Conservation (phyloP, 495 filamentous ascomycete species). For the Neurospora sp. region DNA sequence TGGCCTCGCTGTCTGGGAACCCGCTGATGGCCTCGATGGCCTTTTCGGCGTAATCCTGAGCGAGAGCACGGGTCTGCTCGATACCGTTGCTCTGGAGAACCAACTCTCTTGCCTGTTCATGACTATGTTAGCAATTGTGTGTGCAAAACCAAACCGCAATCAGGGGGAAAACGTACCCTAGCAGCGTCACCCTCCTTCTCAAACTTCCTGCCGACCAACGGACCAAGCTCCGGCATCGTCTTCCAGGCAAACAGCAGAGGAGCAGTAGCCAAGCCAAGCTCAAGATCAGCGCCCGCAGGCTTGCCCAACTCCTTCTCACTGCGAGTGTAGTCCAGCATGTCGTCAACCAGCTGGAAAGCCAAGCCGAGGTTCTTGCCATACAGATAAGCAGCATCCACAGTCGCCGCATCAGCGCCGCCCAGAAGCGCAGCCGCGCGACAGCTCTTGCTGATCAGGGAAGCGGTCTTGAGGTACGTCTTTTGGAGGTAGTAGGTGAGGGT, state of each 20-base stretch:
- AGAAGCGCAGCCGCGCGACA: constrained; percentile 85
- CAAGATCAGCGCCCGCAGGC: constrained; percentile 86
- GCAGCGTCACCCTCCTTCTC: constrained; percentile 69
- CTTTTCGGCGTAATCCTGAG: constrained; percentile 80
- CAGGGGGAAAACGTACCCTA: constrained; percentile 44
- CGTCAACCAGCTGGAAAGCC: constrained; percentile 97
- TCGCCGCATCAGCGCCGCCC: constrained; percentile 62
- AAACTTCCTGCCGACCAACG: constrained; percentile 88
- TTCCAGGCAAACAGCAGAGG: constrained; percentile 96
- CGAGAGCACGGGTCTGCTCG: constrained; percentile 78
- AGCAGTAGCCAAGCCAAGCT: constrained; percentile 91
- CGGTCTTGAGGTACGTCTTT: constrained; percentile 97
- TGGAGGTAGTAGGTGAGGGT: constrained; percentile 91
- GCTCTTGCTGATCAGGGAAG: constrained; percentile 88
- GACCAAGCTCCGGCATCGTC: constrained; percentile 71
- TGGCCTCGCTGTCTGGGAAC: constrained; percentile 90
- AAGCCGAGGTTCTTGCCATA: constrained; percentile 90
- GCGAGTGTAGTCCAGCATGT: constrained; percentile 94
- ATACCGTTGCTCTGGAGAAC: constrained; percentile 78
- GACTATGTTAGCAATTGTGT: constrained; percentile 4
- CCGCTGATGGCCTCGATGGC: constrained; percentile 70
- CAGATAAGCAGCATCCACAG: constrained; percentile 80
- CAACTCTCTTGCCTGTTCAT: constrained; percentile 64
- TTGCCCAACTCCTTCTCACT: constrained; percentile 80
- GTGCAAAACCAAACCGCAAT: neutral